Evolutionary conservation across 805 yeast genomes (phyloP), one percentile per base, ranked within the genome.

Genomic region (Pichia rugopelliculosa): DNA sequence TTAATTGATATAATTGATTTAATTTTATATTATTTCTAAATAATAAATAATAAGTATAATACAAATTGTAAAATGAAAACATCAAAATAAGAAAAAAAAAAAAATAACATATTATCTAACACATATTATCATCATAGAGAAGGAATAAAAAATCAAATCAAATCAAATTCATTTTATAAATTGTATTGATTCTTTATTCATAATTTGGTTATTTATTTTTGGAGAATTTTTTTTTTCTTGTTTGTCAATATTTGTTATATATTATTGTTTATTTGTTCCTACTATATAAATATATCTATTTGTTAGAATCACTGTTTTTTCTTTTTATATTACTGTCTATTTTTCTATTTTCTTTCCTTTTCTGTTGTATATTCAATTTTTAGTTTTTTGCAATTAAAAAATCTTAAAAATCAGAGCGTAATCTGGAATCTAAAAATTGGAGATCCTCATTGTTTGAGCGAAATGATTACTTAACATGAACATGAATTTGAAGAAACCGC

Each of bases 71-170:
- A 18, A 21, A 22, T 18, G 21, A 37, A 37, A n/a, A n/a, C n/a
- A n/a, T n/a, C n/a, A n/a, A n/a, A n/a, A n/a, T n/a, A n/a, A n/a
- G n/a, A n/a, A n/a, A 15, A 22, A 13, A 37, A 22, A 18, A 74
- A 73, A n/a, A 34, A 33, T n/a, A 33, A 36, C 13, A 6, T 36
- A 12, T 36, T 6, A 15, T 15, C 7, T n/a, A n/a, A 13, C 15
- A 4, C 34, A 15, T n/a, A 30, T 30, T n/a, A 26, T 26, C 27
- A 26, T 26, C 11, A 24, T 24, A 30, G 34, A 30, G n/a, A 30
- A 30, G 6, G 18, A 30, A n/a, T 30, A n/a, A 13, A 30, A 30
- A 8, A 30, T 15, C 2, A n/a, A 30, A 30, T 3, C 15, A n/a
- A 9, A 3, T 15, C 8, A 3, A 26, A 30, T 15, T 15, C 18